Evolutionary conservation across 306 rosid species (phyloP).

Genomic region (Canavalia ensiformis): DNA sequence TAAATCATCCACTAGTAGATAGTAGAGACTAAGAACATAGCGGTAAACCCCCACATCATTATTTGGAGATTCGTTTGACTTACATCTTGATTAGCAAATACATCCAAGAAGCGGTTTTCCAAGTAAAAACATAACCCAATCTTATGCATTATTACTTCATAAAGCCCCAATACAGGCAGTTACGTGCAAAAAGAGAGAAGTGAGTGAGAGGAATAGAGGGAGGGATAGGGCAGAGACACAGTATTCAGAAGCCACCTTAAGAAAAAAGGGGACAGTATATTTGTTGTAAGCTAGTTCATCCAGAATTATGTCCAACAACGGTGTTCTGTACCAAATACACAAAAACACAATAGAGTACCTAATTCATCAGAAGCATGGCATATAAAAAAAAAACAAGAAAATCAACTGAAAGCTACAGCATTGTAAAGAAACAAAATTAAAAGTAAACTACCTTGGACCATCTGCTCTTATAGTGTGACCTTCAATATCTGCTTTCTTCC

Average conservation of each 20-base stretch:
- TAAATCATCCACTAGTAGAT: background rate
- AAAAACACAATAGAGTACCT: constrained; percentile 40
- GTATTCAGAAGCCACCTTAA: constrained; percentile 68
- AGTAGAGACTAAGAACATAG: constrained; percentile 7
- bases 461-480: constrained; percentile 81
- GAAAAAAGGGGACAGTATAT: constrained; percentile 64
- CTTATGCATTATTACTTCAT: background rate
- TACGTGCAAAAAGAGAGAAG: constrained; percentile 22
- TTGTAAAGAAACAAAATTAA: constrained; percentile 13
- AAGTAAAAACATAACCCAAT: constrained; percentile 24
- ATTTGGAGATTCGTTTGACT: constrained; percentile 32
- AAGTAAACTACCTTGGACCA: constrained; percentile 68
- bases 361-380: constrained; percentile 21
- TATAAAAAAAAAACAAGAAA: background rate
- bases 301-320: constrained; percentile 76
- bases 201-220: background rate
- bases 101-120: constrained; percentile 7
- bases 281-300: constrained; percentile 81
- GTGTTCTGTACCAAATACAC: constrained; percentile 68
- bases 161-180: constrained; percentile 29
- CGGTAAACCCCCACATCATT: background rate
- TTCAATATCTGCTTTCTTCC: constrained; percentile 71
- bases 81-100: constrained; percentile 19
- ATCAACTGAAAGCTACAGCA: constrained; percentile 11
- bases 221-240: constrained; percentile 22